Conservation (phyloP, 139 green algal genomes). For the Chlamydomonas applanata region DNA sequence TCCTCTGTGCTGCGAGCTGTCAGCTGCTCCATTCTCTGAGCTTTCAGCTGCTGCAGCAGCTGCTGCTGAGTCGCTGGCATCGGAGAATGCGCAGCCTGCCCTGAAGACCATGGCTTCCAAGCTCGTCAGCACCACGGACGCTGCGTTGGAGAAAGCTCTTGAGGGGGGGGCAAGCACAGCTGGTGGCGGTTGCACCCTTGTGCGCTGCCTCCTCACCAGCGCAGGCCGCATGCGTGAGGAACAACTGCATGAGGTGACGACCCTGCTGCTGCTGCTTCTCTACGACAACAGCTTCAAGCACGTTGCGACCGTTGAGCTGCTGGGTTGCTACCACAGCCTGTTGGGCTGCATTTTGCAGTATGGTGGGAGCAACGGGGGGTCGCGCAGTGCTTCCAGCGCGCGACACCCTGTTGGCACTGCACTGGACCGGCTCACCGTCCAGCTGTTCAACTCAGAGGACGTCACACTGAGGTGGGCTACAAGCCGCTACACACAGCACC, state of each 20-base stretch:
- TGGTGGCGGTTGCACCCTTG: background rate
- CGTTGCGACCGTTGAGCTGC: slow-evolving; percentile 20
- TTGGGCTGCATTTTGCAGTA: background rate
- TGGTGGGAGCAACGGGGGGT: too few species aligned
- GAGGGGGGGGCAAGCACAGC: background rate
- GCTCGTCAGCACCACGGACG: background rate
- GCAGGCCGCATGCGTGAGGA: background rate
- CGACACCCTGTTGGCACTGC: slow-evolving; percentile 33
- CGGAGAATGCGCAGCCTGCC: too few species aligned
- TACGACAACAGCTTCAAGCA: slow-evolving; percentile 58
- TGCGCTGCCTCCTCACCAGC: background rate
- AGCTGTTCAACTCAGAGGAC: slow-evolving; percentile 62
- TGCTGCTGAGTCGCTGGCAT: too few species aligned
- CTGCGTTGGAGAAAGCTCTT: background rate
- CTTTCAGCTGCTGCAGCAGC: too few species aligned
- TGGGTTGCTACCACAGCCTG: slow-evolving; percentile 28
- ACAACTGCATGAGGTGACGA: slow-evolving; percentile 29
- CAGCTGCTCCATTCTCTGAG: too few species aligned
- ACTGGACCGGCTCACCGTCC: slow-evolving; percentile 59
- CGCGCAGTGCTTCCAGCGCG: background rate
- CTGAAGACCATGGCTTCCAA: too few species aligned
- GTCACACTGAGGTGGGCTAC: slow-evolving; percentile 31
- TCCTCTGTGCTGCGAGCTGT: too few species aligned
- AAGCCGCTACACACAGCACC: background rate
- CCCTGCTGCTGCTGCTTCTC: slow-evolving; percentile 57